Percentiles rank a stretch among this genome's conserved stretches.
These are phyloP conservation scores for Hyaloraphidium curvatum DNA, from an alignment of 192 early-diverging fungal genomes.

Conservation along the genomic window DNA sequence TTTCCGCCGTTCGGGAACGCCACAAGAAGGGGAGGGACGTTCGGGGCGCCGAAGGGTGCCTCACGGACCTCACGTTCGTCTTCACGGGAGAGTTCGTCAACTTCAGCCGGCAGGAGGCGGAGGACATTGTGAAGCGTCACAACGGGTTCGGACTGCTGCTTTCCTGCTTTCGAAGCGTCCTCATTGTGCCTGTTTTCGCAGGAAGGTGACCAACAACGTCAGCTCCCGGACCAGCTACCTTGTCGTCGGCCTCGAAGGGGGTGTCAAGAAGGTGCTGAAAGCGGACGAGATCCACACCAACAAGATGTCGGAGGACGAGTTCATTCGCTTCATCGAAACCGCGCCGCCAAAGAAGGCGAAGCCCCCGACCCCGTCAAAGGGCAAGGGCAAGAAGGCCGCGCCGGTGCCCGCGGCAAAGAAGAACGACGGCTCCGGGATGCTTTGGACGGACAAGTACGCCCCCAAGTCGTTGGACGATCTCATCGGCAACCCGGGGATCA, in stretches of 20 bases:
- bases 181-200: too few relatives aligned
- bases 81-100: conserved; percentile 75
- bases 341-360: conserved; percentile 10
- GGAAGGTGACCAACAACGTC: conserved; percentile 47
- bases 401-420: background rate
- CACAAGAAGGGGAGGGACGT: background rate
- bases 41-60: background rate
- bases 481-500: conserved; percentile 61
- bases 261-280: conserved; percentile 64
- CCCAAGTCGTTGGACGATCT: conserved; percentile 60
- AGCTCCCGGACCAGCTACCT: conserved; percentile 73
- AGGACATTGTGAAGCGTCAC: conserved; percentile 71
- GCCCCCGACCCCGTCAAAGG: too few relatives aligned
- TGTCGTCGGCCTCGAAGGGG: conserved; percentile 72
- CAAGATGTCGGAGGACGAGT: conserved; percentile 62
- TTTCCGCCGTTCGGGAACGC: background rate
- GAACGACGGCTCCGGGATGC: background rate
- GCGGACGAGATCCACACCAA: conserved; percentile 43
- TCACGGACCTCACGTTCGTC: conserved; percentile 63
- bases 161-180: too few relatives aligned
- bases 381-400: background rate
- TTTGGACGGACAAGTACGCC: conserved; percentile 94
- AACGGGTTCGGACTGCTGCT: conserved; percentile 56
- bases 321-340: conserved; percentile 58
- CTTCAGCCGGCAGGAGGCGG: conserved; percentile 51